Base-by-base conservation (phyloP, 352 stramenopile genomes). In the Plasmopara viticola region DNA sequence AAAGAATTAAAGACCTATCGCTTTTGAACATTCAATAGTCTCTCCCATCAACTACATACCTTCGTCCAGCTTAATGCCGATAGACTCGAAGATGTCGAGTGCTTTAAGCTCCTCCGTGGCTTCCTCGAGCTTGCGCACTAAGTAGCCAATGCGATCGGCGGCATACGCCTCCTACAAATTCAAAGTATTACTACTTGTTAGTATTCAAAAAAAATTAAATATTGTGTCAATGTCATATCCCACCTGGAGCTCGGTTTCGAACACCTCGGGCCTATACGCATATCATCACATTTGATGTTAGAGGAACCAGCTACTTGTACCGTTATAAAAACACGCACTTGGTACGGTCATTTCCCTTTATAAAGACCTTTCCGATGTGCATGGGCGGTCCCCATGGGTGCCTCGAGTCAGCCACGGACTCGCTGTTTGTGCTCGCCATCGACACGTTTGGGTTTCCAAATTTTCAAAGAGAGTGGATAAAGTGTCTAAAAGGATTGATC, bases 301-400 rank as follows among this genome's bases (percentile, higher is more conserved):
- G 42, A 43, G 5, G 5, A 18, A 48, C 10, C n/a, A 49, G 14
- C 44, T 40, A 6, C 9, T 4, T 17, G 39, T 28, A 65, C 5
- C 50, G 4, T 33, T 25, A n/a, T 8, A 40, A 28, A 58, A 28
- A 39, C 2, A 62, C 69, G 39, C 47, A 92, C 84, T 86, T 93
- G 44, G 84, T 93, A 57, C 84, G 79, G 41, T 91, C 80, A 64
- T 93, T 94, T 40, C 84, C 84, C 64, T 88, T 85, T 56, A 94
- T 83, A 55, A 86, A 87, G 43, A 94, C 82, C 64, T 94, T 91
- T 51, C 68, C 70, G 55, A 94, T 83, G 66, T 70, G 83, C 74
- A 94, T 87, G 50, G 65, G 73, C 50, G 80, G 83, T 6, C 78
- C 78, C 80, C 77, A 89, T 58, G 74, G 78, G 58, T 90, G 78